These are phyloP conservation scores for Priceomyces medius DNA, from an alignment of 805 yeast species.

Conservation along the genomic window DNA sequence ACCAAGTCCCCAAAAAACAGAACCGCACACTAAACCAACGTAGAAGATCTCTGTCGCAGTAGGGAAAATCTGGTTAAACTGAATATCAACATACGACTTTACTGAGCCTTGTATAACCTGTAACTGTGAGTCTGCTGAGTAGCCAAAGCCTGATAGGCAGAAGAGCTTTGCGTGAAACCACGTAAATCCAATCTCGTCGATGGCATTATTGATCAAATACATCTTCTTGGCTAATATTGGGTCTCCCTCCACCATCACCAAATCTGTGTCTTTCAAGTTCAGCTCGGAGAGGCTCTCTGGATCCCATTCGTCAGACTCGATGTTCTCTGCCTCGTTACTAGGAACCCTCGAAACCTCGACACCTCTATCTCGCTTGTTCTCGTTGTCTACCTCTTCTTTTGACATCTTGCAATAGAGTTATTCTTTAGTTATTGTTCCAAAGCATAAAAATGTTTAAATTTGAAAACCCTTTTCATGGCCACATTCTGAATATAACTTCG, in stretches of 20 bases:
- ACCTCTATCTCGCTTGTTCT: too few species aligned
- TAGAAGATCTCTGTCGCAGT: conserved; percentile 39
- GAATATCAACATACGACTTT: conserved; percentile 45
- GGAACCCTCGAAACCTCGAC: too few species aligned
- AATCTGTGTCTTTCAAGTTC: too few species aligned
- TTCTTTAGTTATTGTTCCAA: too few species aligned
- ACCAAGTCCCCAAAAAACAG: conserved; percentile 55
- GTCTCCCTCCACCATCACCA: conserved; percentile 4
- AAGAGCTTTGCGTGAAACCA: conserved; percentile 52
- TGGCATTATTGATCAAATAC: conserved; percentile 28
- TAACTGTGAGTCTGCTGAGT: conserved; percentile 54
- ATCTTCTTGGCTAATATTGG: conserved; percentile 21
- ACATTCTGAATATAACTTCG: too few species aligned
- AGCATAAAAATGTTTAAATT: too few species aligned
- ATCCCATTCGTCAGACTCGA: too few species aligned
- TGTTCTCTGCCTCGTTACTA: too few species aligned
- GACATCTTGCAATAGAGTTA: too few species aligned
- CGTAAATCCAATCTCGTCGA: conserved; percentile 47
- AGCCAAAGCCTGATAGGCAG: conserved; percentile 56
- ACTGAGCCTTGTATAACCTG: conserved; percentile 48
- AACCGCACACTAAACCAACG: conserved; percentile 51
- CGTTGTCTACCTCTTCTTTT: too few species aligned
- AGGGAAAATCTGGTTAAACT: conserved; percentile 46
- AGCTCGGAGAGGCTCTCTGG: too few species aligned
- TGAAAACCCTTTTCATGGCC: too few species aligned